Conservation (phyloP, 2,329 filamentous ascomycete genomes). For the Diplodia mutila region DNA sequence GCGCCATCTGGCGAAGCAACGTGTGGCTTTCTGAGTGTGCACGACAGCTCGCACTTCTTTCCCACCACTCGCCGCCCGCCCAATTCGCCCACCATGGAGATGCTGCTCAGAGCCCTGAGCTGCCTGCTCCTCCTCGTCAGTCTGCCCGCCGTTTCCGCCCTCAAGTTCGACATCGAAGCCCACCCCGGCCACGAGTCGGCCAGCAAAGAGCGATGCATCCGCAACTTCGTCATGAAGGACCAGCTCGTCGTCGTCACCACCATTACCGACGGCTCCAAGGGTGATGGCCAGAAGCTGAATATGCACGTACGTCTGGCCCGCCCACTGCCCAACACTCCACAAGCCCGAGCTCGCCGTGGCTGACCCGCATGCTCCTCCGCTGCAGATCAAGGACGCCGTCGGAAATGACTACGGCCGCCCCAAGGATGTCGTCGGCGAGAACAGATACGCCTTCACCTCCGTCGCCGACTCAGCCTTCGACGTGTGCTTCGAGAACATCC, state of each 20-base stretch:
- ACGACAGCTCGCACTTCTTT: not conserved
- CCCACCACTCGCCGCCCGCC: not conserved
- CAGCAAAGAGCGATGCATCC: conserved; percentile 83
- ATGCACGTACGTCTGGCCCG: conserved; percentile 72
- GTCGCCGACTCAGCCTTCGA: conserved; percentile 92
- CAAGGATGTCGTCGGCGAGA: conserved; percentile 89
- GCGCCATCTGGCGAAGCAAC: conserved; percentile 3
- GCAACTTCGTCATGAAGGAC: conserved; percentile 92
- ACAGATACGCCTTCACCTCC: conserved; percentile 90
- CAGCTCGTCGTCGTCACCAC: conserved; percentile 95
- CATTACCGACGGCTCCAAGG: conserved; percentile 80
- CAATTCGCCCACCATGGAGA: conserved; percentile 37
- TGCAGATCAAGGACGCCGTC: conserved; percentile 88
- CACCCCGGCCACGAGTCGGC: conserved; percentile 63
- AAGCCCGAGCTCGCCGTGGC: conserved; percentile 5
- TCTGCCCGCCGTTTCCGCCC: conserved; percentile 59
- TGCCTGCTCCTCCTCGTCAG: conserved; percentile 45
- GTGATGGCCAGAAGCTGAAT: conserved; percentile 91
- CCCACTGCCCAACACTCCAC: not conserved
- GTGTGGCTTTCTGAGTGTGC: conserved; percentile 12
- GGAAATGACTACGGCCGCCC: conserved; percentile 95
- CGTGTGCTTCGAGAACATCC: conserved; percentile 90
- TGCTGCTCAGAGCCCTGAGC: conserved; percentile 39
- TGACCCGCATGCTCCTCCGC: conserved; percentile 9
- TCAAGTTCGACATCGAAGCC: conserved; percentile 92